Evolutionary conservation across 2,329 filamentous ascomycete genomes (phyloP).

Genomic region (Colletotrichum liriopes): DNA sequence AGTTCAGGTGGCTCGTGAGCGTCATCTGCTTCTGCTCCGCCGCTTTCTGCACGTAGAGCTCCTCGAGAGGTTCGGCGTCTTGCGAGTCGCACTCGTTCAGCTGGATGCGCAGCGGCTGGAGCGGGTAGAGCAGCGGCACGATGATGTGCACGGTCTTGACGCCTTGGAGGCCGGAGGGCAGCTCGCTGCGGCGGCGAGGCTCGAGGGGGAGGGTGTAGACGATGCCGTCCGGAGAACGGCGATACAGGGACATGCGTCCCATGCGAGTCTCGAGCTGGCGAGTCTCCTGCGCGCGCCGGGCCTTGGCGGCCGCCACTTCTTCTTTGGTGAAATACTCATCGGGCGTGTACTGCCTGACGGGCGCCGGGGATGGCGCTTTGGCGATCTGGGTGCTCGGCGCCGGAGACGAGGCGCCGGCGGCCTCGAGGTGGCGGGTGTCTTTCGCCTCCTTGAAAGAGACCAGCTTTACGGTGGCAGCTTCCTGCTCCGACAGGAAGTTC

Average conservation of each 20-base stretch:
- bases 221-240: conserved; percentile 78
- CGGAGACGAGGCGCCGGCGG: conserved; percentile 5
- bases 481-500: conserved; percentile 76
- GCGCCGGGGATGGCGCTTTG: conserved; percentile 12
- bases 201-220: conserved; percentile 81
- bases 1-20: conserved; percentile 83
- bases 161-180: conserved; percentile 73
- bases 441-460: conserved; percentile 72
- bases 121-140: conserved; percentile 80
- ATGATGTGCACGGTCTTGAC: conserved; percentile 78
- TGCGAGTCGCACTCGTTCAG: conserved; percentile 74
- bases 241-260: conserved; percentile 76
- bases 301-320: conserved; percentile 74
- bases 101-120: conserved; percentile 77
- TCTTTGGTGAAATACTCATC: conserved; percentile 69
- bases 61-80: conserved; percentile 76
- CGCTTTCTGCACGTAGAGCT: conserved; percentile 74
- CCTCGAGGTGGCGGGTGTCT: conserved; percentile 61
- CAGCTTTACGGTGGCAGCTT: conserved; percentile 81
- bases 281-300: conserved; percentile 75
- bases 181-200: conserved; percentile 71
- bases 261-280: conserved; percentile 84
- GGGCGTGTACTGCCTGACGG: conserved; percentile 55
- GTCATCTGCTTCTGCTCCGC: conserved; percentile 71
- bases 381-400: conserved; percentile 2